These are phyloP conservation scores for Jimgerdemannia lactiflua DNA, from an alignment of 192 early-diverging fungal species.

Conservation along the genomic window DNA sequence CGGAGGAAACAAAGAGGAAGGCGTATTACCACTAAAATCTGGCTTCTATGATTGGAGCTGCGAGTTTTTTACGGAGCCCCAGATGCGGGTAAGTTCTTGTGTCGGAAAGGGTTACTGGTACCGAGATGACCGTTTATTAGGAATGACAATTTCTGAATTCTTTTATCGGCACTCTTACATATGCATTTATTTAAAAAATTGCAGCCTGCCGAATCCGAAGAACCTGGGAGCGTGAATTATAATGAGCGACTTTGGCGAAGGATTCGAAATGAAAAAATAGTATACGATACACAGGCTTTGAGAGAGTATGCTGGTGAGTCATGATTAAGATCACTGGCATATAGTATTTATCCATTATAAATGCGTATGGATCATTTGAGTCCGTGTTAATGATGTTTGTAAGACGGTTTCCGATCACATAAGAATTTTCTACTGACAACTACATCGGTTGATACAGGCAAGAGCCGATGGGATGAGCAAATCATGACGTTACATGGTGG, in stretches of 20 bases:
- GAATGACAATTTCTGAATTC: slow-evolving; percentile 9
- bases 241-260: slow-evolving; percentile 74
- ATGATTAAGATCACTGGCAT: neutral
- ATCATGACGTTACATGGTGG: slow-evolving; percentile 49
- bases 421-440: slow-evolving; percentile 6
- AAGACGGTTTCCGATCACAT: neutral
- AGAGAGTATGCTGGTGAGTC: slow-evolving; percentile 50
- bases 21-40: slow-evolving; percentile 54
- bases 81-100: slow-evolving; percentile 64
- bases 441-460: slow-evolving; percentile 26
- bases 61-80: slow-evolving; percentile 86
- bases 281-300: slow-evolving; percentile 45
- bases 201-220: slow-evolving; percentile 70
- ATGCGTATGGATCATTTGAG: neutral
- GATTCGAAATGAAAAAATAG: slow-evolving; percentile 62
- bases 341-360: neutral
- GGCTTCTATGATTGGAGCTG: slow-evolving; percentile 82
- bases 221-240: slow-evolving; percentile 74
- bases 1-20: slow-evolving; percentile 13
- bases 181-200: too few relatives aligned
- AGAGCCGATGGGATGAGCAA: slow-evolving; percentile 57
- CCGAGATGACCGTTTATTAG: neutral
- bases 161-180: neutral
- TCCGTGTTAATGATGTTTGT: neutral
- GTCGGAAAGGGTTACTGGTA: neutral